A percentile compares a stretch with the other conserved stretches of the same genome.
phyloP scores from a whole-genome alignment of 2,329 filamentous ascomycete genomes.

The Dryadomyces quercus-mongolicae region DNA sequence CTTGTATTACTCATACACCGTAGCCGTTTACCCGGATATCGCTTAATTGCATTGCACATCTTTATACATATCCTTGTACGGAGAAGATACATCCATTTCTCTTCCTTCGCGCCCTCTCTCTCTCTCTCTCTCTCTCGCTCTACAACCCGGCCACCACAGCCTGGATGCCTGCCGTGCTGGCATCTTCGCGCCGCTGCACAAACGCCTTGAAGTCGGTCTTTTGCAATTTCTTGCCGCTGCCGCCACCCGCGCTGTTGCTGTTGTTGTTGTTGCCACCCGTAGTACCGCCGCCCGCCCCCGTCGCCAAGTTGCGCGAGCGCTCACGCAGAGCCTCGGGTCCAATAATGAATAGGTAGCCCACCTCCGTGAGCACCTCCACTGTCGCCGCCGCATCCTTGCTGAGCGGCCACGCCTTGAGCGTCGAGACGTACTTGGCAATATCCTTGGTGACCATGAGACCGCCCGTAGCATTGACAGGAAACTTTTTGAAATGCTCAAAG shows the following conservation, averaged over 20 bases:
- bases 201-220: slow-evolving; percentile 72
- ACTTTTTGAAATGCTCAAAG: slow-evolving; percentile 89
- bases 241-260: slow-evolving; percentile 17
- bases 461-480: slow-evolving; percentile 83
- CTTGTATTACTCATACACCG: too few species aligned
- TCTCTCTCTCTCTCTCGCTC: background rate
- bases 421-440: slow-evolving; percentile 81
- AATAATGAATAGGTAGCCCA: slow-evolving; percentile 92
- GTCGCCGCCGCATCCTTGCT: slow-evolving; percentile 53
- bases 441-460: slow-evolving; percentile 94
- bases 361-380: slow-evolving; percentile 81
- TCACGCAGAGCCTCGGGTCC: slow-evolving; percentile 67
- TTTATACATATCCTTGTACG: too few species aligned
- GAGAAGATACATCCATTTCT: background rate
- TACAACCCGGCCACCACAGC: slow-evolving; percentile 14
- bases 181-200: slow-evolving; percentile 76
- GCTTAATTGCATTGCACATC: background rate
- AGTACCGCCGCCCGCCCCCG: slow-evolving; percentile 21
- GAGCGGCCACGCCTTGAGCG: slow-evolving; percentile 72
- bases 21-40: background rate
- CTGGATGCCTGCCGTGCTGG: slow-evolving; percentile 42
- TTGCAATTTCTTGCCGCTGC: slow-evolving; percentile 42
- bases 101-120: background rate
- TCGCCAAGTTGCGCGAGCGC: slow-evolving; percentile 45
- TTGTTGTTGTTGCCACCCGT: background rate